phyloP scores from a whole-genome alignment of 78 protist genomes.

The Mantamonas sphyraenae region DNA sequence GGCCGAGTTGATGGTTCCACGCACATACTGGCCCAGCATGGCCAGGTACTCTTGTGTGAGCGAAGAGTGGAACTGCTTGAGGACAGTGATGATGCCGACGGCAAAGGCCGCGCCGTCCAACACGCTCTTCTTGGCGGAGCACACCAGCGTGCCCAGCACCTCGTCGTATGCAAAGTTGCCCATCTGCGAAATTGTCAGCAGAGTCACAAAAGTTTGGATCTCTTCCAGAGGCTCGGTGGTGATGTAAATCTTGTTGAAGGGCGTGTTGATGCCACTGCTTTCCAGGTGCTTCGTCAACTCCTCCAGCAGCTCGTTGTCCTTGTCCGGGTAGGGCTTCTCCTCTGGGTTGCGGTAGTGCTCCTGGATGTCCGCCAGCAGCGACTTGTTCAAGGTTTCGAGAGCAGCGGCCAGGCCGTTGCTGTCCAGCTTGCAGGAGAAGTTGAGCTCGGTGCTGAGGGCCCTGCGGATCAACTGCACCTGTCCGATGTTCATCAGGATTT shows the following conservation, averaged over 20 bases:
- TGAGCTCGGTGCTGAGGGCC: constrained; percentile 57
- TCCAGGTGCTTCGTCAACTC: constrained; percentile 39
- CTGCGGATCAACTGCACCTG: constrained; percentile 75
- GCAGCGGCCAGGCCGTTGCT: constrained; percentile 44
- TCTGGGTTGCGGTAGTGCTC: constrained; percentile 49
- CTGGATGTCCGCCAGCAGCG: constrained; percentile 16
- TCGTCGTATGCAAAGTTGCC: background rate
- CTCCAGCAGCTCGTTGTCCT: constrained; percentile 49
- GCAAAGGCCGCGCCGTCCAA: constrained; percentile 70
- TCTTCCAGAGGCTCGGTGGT: constrained; percentile 42
- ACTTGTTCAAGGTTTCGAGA: constrained; percentile 36
- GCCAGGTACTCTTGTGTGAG: constrained; percentile 39
- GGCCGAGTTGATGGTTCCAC: constrained; percentile 33
- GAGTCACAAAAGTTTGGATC: background rate
- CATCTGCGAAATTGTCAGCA: background rate
- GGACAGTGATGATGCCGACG: constrained; percentile 75
- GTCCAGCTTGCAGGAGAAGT: constrained; percentile 48
- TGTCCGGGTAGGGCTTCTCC: constrained; percentile 65
- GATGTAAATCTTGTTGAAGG: constrained; percentile 66
- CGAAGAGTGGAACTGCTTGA: constrained; percentile 79
- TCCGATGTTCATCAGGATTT: constrained; percentile 42
- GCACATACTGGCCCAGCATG: constrained; percentile 68
- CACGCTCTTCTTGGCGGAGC: constrained; percentile 16
- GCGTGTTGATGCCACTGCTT: constrained; percentile 25
- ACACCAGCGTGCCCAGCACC: constrained; percentile 8